Percentiles rank a stretch among this genome's conserved stretches.
phyloP scores from a whole-genome alignment of 2,329 filamentous ascomycete species.

The Dothidotthia symphoricarpi region DNA sequence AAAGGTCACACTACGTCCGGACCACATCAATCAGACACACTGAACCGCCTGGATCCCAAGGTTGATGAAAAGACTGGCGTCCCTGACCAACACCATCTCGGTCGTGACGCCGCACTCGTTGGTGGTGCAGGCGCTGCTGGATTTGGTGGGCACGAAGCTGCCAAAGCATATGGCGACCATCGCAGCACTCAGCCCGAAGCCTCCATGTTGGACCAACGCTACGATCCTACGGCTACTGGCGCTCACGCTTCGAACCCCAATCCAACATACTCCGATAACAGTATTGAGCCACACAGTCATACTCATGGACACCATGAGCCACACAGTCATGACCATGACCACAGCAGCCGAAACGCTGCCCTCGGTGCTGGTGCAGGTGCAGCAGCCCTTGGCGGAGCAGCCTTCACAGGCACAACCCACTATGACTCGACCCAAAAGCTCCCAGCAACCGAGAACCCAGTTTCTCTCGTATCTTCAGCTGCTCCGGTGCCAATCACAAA shows the following conservation, averaged over 20 bases:
- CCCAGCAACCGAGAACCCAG: too few relatives aligned
- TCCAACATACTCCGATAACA: slow-evolving; percentile 20
- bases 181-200: slow-evolving; percentile 29
- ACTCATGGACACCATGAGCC: slow-evolving; percentile 6
- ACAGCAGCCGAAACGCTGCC: slow-evolving; percentile 25
- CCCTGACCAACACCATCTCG: slow-evolving; percentile 20
- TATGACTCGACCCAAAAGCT: too few relatives aligned
- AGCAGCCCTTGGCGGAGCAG: slow-evolving; percentile 3
- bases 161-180: slow-evolving; percentile 29
- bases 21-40: slow-evolving; percentile 25
- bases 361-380: slow-evolving; percentile 18
- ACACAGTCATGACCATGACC: too few relatives aligned
- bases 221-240: slow-evolving; percentile 23
- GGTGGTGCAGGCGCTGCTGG: slow-evolving; percentile 34
- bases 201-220: slow-evolving; percentile 34
- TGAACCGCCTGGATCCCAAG: slow-evolving; percentile 30
- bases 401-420: too few relatives aligned
- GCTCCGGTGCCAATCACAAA: too few relatives aligned
- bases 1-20: slow-evolving; percentile 28
- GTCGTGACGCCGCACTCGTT: slow-evolving; percentile 28
- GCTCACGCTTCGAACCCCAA: slow-evolving; percentile 25
- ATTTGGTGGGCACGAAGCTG: slow-evolving; percentile 36
- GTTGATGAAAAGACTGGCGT: slow-evolving; percentile 18
- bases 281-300: slow-evolving; percentile 4
- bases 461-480: too few relatives aligned